These are phyloP conservation scores for Colletotrichum cuscutae DNA, from an alignment of 2,329 filamentous ascomycete genomes.

Conservation along the genomic window DNA sequence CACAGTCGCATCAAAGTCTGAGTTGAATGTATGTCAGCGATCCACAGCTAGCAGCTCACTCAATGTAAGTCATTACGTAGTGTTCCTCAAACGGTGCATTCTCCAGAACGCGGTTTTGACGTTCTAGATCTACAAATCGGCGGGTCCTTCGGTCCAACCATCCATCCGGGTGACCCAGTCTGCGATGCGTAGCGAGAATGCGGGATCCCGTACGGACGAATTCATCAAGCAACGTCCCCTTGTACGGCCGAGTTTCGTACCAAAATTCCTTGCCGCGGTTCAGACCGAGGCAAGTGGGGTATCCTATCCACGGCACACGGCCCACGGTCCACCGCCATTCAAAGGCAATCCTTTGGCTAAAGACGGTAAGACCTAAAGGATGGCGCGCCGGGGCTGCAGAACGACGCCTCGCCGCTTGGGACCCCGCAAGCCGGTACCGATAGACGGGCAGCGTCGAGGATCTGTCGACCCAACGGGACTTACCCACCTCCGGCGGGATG, in stretches of 20 bases:
- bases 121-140: neutral
- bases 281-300: neutral
- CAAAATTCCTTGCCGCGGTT: neutral
- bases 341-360: neutral
- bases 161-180: neutral
- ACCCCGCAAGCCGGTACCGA: neutral
- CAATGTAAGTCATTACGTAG: neutral
- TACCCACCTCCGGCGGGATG: neutral
- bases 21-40: neutral
- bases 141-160: neutral
- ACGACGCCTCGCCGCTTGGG: no score
- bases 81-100: neutral
- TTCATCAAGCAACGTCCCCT: neutral
- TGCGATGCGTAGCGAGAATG: neutral
- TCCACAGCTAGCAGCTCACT: no score
- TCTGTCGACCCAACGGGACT: neutral
- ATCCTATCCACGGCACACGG: no score
- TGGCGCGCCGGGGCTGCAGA: neutral
- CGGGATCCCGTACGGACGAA: neutral
- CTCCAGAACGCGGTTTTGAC: neutral
- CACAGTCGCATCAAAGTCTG: neutral
- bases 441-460: neutral
- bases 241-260: neutral
- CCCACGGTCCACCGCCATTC: neutral
- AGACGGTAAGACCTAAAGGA: neutral